Evolutionary conservation across 108 stramenopile genomes (phyloP), one percentile per base, ranked within the genome.

Genomic region (Fistulifera solaris): DNA sequence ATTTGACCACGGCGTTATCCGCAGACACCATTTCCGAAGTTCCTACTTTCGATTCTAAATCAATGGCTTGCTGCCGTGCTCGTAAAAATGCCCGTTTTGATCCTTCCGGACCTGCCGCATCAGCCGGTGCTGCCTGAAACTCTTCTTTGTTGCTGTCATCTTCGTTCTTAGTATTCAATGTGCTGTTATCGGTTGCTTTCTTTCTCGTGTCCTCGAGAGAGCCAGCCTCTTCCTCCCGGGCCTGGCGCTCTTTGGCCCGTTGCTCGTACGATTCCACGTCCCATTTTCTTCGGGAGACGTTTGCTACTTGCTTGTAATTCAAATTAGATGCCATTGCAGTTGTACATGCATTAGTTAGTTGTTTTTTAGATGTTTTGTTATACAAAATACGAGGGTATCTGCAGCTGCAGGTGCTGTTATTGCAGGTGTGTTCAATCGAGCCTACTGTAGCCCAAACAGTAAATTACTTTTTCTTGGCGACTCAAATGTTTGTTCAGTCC

Each of bases 281-380:
- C 97, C 97, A 98, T 35, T 93, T 94, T 28, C 97, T 78, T 21
- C 96, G 67, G 48, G 72, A 66, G 0, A 93, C 94, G 52, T 95
- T 94, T 24, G 80, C 62, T 3, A 66, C 70, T 63, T 80, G 77
- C 42, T 79, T 78, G 65, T 78, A 78, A 47, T 72, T 72, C 48
- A 76, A 59, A 59, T 71, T 65, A 8, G 63, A 50, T 38, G 77
- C 69, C 67, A 68, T 72, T n/a, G n/a, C n/a, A n/a, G 38, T 21
- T 45, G 4, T 3, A 35, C 3, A 35, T 3, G 3, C 6, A 35
- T 35, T 35, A 8, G 31, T n/a, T n/a, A n/a, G n/a, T n/a, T n/a
- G n/a, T n/a, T n/a, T n/a, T n/a, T n/a, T n/a, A n/a, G n/a, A n/a
- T n/a, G n/a, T n/a, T n/a, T n/a, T n/a, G n/a, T n/a, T n/a, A n/a